Base-by-base conservation (phyloP, 2,329 filamentous ascomycete genomes). In the Chaetothyriales sp. region DNA sequence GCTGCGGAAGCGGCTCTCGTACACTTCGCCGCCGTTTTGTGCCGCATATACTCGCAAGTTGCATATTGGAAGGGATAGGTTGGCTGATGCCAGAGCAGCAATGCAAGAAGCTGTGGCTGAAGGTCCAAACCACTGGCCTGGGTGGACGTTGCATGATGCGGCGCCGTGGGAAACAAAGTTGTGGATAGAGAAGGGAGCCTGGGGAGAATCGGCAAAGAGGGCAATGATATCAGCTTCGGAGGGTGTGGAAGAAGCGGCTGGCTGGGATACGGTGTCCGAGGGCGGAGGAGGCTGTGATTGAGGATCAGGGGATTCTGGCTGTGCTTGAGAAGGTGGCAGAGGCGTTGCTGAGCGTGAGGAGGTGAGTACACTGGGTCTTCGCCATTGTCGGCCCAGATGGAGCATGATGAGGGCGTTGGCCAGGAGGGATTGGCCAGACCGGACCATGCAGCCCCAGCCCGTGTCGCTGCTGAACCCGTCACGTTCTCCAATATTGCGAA, bases 361-460 rank as follows among this genome's bases (percentile, higher is more conserved):
- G 43, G 18, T 52, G 50, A 47, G 59, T 56, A 73, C 88, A 86
- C 52, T 50, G 8, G 47, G 48, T 36, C 56, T 51, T 18, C 58
- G 53, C 58, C 58, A 60, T 18, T 59, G 84, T 76, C 92, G 80
- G 18, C 92, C 90, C 19, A 95, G 70, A 42, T 77, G 73, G 46
- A 89, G 70, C 50, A 84, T 75, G 18, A 79, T 69, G 60, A 96
- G 73, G 1, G 90, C 77, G 66, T 96, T 98, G 44, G 90, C 90
- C 43, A 98, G 73, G 22, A 98, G 74, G 62, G 86, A 90, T 70
- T 98, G 92, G 2, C 92, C 92, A 5, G 90, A 95, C 53, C 92
- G 76, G 60, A 98, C 96, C 92, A 98, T 98, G 64, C 92, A 98
- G 0, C 92, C 92, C 88, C 93, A 98, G 48, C 92, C 92, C 8